A percentile compares a stretch with the other conserved stretches of the same genome.
phyloP scores from a whole-genome alignment of 2,329 filamentous ascomycete species.

The Sporothrix protearum region DNA sequence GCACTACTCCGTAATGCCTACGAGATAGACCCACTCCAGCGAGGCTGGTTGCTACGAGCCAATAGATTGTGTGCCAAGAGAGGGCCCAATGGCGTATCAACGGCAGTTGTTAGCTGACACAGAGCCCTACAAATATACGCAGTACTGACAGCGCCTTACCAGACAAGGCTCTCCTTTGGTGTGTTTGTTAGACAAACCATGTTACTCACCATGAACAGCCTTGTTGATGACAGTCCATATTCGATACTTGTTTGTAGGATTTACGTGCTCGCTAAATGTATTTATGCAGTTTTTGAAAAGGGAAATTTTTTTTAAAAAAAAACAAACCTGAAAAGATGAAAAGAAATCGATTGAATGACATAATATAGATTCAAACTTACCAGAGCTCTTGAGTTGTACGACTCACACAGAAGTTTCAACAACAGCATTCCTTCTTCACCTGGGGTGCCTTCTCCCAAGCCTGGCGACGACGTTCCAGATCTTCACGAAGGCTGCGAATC shows the following conservation, averaged over 20 bases:
- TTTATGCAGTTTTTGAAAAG: no score
- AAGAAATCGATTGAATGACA: no score
- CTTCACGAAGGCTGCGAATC: conserved; percentile 20
- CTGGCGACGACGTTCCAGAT: conserved; percentile 22
- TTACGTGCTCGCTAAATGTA: neutral
- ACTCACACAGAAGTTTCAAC: neutral
- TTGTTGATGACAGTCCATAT: neutral
- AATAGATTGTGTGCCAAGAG: neutral
- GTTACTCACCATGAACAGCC: neutral
- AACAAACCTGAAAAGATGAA: neutral
- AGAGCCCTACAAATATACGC: neutral
- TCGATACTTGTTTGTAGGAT: neutral
- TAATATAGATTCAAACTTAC: neutral
- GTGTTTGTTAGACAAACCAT: neutral
- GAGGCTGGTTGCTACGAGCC: conserved; percentile 9
- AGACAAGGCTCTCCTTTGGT: neutral
- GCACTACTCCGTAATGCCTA: neutral
- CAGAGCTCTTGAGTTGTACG: neutral
- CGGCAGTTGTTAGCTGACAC: neutral
- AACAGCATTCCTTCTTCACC: neutral
- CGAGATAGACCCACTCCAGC: conserved; percentile 8
- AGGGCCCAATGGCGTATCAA: neutral
- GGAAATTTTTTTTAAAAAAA: no score
- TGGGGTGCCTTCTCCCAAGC: conserved; percentile 4
- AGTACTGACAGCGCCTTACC: neutral